Conservation (phyloP, 2,329 filamentous ascomycete species). For the Epichloe scottii region DNA sequence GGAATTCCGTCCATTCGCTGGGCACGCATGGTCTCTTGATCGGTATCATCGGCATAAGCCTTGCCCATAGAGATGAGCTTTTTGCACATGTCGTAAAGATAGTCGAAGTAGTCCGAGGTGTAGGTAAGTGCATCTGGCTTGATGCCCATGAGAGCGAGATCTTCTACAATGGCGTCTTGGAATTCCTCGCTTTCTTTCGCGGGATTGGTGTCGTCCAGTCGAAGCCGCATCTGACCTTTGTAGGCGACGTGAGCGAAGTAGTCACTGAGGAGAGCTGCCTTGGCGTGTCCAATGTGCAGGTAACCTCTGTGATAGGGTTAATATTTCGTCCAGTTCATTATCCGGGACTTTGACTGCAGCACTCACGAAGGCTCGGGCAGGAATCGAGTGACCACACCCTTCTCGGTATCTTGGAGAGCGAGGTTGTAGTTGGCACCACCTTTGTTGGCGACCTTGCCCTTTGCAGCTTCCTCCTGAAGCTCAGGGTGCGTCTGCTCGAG, state of each 20-base stretch:
- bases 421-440: slow-evolving; percentile 84
- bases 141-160: slow-evolving; percentile 83
- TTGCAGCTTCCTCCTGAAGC: slow-evolving; percentile 52
- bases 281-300: slow-evolving; percentile 90
- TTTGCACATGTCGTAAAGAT: slow-evolving; percentile 76
- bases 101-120: slow-evolving; percentile 91
- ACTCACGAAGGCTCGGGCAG: slow-evolving; percentile 81
- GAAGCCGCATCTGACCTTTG: slow-evolving; percentile 78
- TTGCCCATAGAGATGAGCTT: slow-evolving; percentile 75
- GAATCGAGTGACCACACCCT: slow-evolving; percentile 86
- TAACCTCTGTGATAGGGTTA: slow-evolving; percentile 46
- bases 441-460: slow-evolving; percentile 63
- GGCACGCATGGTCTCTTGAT: slow-evolving; percentile 74
- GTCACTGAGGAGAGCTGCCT: slow-evolving; percentile 85
- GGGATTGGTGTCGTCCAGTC: slow-evolving; percentile 96
- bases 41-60: slow-evolving; percentile 90
- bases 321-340: not conserved
- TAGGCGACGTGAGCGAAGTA: slow-evolving; percentile 94
- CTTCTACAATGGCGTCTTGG: slow-evolving; percentile 85
- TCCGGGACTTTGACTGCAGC: not conserved
- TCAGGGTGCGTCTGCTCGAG: slow-evolving; percentile 73
- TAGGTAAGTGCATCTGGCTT: slow-evolving; percentile 77
- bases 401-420: slow-evolving; percentile 68
- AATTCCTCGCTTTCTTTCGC: slow-evolving; percentile 96
- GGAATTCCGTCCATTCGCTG: slow-evolving; percentile 76